Evolutionary conservation across 2,329 filamentous ascomycete genomes (phyloP).

Genomic region (Piedraia hortae): DNA sequence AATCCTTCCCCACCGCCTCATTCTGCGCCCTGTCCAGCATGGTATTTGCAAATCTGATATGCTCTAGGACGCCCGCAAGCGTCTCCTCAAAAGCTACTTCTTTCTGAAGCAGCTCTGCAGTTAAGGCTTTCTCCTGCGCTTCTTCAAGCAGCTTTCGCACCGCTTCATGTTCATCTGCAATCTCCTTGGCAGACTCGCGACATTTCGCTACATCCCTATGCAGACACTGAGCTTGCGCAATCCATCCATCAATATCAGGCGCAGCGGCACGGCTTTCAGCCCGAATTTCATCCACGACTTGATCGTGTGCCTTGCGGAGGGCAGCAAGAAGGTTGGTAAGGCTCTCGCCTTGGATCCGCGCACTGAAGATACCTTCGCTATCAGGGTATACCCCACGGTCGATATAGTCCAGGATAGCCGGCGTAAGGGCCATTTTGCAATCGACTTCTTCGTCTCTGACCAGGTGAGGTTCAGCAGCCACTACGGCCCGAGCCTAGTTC

Average conservation of each 20-base stretch:
- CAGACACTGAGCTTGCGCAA: slow-evolving; percentile 53
- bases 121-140: slow-evolving; percentile 31
- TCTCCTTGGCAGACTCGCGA: slow-evolving; percentile 51
- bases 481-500: neutral
- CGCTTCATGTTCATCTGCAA: slow-evolving; percentile 48
- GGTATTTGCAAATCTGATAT: slow-evolving; percentile 22
- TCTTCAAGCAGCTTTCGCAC: slow-evolving; percentile 34
- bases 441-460: neutral
- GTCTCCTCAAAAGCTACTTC: slow-evolving; percentile 32
- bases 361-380: slow-evolving; percentile 24
- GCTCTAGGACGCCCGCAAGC: slow-evolving; percentile 22
- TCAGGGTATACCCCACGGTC: slow-evolving; percentile 27
- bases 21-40: slow-evolving; percentile 20
- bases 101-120: slow-evolving; percentile 26
- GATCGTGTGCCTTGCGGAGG: neutral
- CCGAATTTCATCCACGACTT: slow-evolving; percentile 36
- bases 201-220: slow-evolving; percentile 66
- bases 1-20: slow-evolving; percentile 17
- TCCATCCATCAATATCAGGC: slow-evolving; percentile 63
- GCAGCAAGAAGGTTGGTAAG: neutral
- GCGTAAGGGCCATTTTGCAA: slow-evolving; percentile 16
- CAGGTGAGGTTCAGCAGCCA: neutral
- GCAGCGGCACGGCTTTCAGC: slow-evolving; percentile 48
- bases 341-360: too few species aligned
- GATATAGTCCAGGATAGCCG: slow-evolving; percentile 37